These are phyloP conservation scores for Thymus mandschuricus DNA, from an alignment of 257 asterid genomes.

Conservation along the genomic window DNA sequence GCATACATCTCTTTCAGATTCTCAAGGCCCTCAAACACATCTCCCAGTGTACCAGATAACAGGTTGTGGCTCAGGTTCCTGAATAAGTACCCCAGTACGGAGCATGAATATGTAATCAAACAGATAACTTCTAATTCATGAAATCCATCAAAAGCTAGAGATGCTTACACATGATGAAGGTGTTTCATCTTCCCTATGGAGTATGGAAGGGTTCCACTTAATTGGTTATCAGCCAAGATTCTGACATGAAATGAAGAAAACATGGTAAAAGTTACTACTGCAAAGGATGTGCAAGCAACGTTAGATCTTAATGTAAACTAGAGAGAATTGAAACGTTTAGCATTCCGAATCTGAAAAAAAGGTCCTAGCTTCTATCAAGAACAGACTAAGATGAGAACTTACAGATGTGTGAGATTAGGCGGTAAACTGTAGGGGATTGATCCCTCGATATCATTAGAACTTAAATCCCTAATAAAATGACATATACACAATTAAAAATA, in stretches of 20 bases:
- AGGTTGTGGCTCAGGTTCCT: conserved; percentile 86
- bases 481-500: conserved; percentile 11
- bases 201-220: conserved; percentile 65
- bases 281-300: too few relatives aligned
- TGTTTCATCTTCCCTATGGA: conserved; percentile 61
- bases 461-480: conserved; percentile 64
- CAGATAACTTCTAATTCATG: too few relatives aligned
- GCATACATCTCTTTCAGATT: conserved; percentile 68
- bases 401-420: conserved; percentile 70
- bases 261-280: too few relatives aligned
- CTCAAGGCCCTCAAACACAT: conserved; percentile 68
- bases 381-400: conserved; percentile 41
- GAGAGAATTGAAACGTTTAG: background rate
- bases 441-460: conserved; percentile 70
- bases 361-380: conserved; percentile 6
- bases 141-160: conserved; percentile 16
- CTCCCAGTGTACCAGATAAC: conserved; percentile 71
- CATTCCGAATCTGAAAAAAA: conserved; percentile 9
- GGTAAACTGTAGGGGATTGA: conserved; percentile 73
- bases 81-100: too few relatives aligned
- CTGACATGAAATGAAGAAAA: conserved; percentile 52
- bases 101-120: conserved; percentile 18
- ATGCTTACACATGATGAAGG: conserved; percentile 76
- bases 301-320: too few relatives aligned
- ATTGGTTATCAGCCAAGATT: conserved; percentile 73